Conservation (phyloP, 257 asterid genomes). For the Nicotiana sylvestris region DNA sequence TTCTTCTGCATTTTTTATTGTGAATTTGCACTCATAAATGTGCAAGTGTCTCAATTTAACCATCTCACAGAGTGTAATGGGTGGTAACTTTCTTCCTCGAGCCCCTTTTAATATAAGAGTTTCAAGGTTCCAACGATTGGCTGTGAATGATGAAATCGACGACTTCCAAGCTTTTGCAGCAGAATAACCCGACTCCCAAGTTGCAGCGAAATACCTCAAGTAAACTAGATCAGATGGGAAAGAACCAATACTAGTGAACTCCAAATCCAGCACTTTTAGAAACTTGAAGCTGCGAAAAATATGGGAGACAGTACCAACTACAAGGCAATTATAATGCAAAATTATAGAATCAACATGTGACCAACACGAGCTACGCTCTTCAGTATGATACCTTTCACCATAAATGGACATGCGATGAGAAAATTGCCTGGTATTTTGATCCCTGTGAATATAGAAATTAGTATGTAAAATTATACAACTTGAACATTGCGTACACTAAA, state of each 20-base stretch:
- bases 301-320: neutral
- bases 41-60: constrained; percentile 14
- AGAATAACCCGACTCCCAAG: too few species aligned
- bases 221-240: neutral
- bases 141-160: neutral
- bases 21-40: neutral
- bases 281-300: neutral
- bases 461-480: neutral
- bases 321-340: neutral
- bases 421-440: neutral
- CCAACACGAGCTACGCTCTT: neutral
- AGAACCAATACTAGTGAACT: neutral
- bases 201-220: constrained; percentile 1
- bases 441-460: neutral
- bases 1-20: neutral
- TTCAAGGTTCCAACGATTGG: constrained; percentile 3
- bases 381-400: neutral
- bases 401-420: neutral
- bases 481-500: neutral
- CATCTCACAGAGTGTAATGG: constrained; percentile 1
- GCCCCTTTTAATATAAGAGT: neutral
- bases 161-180: neutral
- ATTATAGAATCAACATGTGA: neutral
- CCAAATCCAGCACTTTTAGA: constrained; percentile 19
- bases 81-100: neutral